A percentile compares a stretch with the other conserved stretches of the same genome.
These are phyloP conservation scores for Cotoneaster glaucophyllus DNA, from an alignment of 306 rosid genomes.

Conservation along the genomic window DNA sequence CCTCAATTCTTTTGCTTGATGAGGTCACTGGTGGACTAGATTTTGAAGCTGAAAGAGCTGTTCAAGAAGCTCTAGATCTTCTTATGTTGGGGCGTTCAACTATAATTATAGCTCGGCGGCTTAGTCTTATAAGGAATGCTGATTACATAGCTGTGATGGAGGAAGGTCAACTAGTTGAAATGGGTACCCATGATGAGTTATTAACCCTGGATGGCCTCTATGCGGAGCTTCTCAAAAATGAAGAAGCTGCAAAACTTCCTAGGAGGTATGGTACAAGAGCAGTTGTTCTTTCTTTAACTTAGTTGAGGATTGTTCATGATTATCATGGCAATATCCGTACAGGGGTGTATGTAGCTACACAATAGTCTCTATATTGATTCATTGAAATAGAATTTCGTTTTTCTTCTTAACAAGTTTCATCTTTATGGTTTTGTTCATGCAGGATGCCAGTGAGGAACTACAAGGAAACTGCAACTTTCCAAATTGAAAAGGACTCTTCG, in stretches of 20 bases:
- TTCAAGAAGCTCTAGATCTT: slow-evolving; percentile 94
- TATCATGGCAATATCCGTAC: background rate
- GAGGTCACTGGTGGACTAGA: slow-evolving; percentile 99
- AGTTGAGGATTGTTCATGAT: background rate
- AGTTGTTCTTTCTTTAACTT: slow-evolving; percentile 16
- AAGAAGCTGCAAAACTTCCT: slow-evolving; percentile 99
- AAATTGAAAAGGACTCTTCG: slow-evolving; percentile 93
- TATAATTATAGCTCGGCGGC: slow-evolving; percentile 96
- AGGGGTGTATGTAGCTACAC: background rate
- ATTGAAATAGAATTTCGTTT: background rate
- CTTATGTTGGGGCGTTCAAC: slow-evolving; percentile 98
- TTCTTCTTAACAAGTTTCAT: background rate
- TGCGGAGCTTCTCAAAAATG: slow-evolving; percentile 92
- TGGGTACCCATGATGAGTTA: slow-evolving; percentile 96
- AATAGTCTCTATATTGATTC: background rate
- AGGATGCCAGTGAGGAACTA: slow-evolving; percentile 94
- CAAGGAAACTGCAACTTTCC: slow-evolving; percentile 86
- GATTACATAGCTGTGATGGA: slow-evolving; percentile 99
- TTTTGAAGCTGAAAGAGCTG: slow-evolving; percentile 98
- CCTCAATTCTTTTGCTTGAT: slow-evolving; percentile 93
- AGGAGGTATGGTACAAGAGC: slow-evolving; percentile 56
- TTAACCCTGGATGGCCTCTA: slow-evolving; percentile 73
- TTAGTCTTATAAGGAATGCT: slow-evolving; percentile 96
- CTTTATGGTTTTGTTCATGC: slow-evolving; percentile 9
- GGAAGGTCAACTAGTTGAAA: slow-evolving; percentile 98